Evolutionary conservation across 2,329 filamentous ascomycete genomes (phyloP).

Genomic region (Calycina marina): DNA sequence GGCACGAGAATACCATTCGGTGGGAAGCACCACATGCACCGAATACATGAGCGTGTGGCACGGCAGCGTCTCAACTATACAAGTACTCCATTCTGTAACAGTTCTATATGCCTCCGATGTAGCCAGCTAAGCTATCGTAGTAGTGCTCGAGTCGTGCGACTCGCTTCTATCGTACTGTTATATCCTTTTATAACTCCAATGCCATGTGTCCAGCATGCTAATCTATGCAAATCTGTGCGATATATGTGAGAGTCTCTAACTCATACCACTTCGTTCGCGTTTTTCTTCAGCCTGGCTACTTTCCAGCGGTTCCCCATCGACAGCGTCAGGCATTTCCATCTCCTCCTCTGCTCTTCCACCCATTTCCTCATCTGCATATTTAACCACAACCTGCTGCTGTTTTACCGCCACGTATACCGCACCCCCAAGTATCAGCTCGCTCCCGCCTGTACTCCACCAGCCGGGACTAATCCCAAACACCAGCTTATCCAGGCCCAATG

Average conservation of each 20-base stretch:
- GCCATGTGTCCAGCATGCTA: too few relatives aligned
- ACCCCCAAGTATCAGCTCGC: conserved; percentile 47
- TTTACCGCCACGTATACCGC: conserved; percentile 47
- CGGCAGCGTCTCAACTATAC: too few relatives aligned
- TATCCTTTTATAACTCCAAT: too few relatives aligned
- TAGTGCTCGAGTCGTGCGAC: too few relatives aligned
- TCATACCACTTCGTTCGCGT: neutral
- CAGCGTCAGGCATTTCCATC: conserved; percentile 8
- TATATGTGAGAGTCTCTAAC: neutral
- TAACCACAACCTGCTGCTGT: conserved; percentile 5
- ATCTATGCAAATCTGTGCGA: too few relatives aligned
- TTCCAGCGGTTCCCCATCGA: conserved; percentile 2
- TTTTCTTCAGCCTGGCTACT: neutral
- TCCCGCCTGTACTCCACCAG: conserved; percentile 42
- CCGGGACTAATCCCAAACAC: conserved; percentile 47
- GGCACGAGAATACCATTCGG: too few relatives aligned
- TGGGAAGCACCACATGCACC: too few relatives aligned
- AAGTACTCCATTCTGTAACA: too few relatives aligned
- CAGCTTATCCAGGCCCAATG: conserved; percentile 46
- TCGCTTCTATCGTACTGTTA: too few relatives aligned
- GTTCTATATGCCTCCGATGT: too few relatives aligned
- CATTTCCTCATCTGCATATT: conserved; percentile 3
- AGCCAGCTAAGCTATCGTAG: too few relatives aligned
- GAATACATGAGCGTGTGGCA: too few relatives aligned
- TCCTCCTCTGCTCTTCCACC: conserved; percentile 7